Evolutionary conservation across 2,329 filamentous ascomycete genomes (phyloP).

Genomic region (Alternaria gaisen): DNA sequence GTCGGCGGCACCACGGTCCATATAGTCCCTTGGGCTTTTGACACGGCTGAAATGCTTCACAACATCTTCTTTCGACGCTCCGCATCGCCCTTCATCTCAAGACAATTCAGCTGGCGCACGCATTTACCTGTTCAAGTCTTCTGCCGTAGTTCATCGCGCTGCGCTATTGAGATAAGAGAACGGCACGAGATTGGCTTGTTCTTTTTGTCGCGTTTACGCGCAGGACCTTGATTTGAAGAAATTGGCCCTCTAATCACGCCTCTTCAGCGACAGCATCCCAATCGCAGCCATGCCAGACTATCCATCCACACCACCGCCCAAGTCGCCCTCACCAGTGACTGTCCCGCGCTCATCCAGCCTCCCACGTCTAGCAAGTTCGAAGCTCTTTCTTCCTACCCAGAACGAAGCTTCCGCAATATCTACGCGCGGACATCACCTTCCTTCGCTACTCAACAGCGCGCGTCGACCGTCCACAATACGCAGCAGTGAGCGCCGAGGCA

Average conservation of each 20-base stretch:
- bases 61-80: conserved; percentile 2
- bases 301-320: conserved; percentile 24
- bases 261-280: not conserved
- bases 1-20: conserved; percentile 18
- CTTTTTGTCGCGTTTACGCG: conserved; percentile 8
- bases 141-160: not conserved
- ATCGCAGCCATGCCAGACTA: conserved; percentile 28
- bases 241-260: conserved; percentile 7
- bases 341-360: conserved; percentile 36
- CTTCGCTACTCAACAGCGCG: conserved; percentile 37
- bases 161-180: conserved; percentile 9
- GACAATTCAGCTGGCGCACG: not conserved
- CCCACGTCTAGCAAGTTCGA: conserved; percentile 47
- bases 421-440: conserved; percentile 56
- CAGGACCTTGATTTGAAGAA: not conserved
- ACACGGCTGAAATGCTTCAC: conserved; percentile 8
- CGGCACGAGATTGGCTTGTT: not conserved
- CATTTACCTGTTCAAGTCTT: not conserved
- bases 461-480: conserved; percentile 45
- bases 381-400: conserved; percentile 54
- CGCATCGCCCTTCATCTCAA: conserved; percentile 1
- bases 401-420: conserved; percentile 51
- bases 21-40: conserved; percentile 17
- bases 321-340: conserved; percentile 26
- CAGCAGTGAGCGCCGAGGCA: conserved; percentile 41